Evolutionary conservation across 2,329 filamentous ascomycete genomes (phyloP).

Genomic region (Chaetomiaceae sp.): DNA sequence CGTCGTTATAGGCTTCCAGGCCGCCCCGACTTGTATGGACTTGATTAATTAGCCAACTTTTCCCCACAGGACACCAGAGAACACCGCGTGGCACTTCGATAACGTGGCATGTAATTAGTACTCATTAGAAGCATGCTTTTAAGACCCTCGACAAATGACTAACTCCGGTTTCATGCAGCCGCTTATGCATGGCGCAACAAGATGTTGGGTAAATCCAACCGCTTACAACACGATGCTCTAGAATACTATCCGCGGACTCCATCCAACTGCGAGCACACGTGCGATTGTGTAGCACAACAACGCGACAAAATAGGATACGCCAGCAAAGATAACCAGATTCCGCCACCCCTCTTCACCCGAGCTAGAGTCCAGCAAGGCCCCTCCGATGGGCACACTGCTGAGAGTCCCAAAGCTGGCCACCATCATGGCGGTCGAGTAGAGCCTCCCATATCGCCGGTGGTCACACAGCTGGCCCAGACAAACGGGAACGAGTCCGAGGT

Average conservation of each 20-base stretch:
- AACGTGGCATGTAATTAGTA: no score
- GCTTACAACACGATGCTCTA: constrained; percentile 13
- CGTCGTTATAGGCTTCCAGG: no score
- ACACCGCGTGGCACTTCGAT: no score
- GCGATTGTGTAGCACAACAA: constrained; percentile 33
- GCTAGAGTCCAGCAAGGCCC: constrained; percentile 34
- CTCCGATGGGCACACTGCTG: constrained; percentile 44
- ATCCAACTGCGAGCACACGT: constrained; percentile 36
- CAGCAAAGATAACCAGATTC: constrained; percentile 38
- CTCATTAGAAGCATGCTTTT: no score
- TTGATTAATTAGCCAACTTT: no score
- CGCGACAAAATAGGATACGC: constrained; percentile 33
- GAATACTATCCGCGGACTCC: constrained; percentile 30
- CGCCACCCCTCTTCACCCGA: constrained; percentile 33
- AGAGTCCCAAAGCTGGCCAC: constrained; percentile 68
- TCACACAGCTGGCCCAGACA: constrained; percentile 78
- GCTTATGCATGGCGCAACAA: neutral
- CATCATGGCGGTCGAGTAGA: constrained; percentile 73
- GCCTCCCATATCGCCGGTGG: constrained; percentile 61
- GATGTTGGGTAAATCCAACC: neutral
- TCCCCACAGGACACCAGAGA: no score
- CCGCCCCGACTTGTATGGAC: no score
- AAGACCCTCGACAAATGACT: no score
- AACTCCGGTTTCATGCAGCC: no score
- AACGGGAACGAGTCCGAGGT: constrained; percentile 72